phyloP scores from a whole-genome alignment of 225 moss, liverwort and hornwort species.

The Asterella californica region DNA sequence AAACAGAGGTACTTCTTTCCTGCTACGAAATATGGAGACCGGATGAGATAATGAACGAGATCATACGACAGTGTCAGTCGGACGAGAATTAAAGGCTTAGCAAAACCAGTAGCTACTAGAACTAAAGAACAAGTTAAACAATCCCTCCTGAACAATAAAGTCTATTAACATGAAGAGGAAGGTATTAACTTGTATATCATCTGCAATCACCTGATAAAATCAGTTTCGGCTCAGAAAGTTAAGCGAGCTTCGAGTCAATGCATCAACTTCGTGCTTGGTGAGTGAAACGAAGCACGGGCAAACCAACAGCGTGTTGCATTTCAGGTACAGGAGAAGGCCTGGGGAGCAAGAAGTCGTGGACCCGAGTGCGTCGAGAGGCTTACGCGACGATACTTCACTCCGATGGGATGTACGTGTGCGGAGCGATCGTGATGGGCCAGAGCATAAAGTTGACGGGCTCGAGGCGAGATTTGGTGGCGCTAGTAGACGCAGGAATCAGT shows the following conservation, averaged over 20 bases:
- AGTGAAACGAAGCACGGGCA: background rate
- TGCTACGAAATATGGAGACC: no score
- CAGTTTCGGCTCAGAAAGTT: no score
- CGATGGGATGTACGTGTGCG: constrained; percentile 57
- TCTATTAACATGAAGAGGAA: no score
- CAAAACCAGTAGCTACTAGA: no score
- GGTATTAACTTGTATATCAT: no score
- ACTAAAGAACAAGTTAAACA: no score
- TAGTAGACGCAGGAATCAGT: constrained; percentile 61
- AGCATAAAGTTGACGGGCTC: constrained; percentile 68
- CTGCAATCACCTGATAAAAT: background rate
- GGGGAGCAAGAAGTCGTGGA: constrained; percentile 15
- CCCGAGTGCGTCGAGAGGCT: constrained; percentile 50
- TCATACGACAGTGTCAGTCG: background rate
- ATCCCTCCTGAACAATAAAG: no score
- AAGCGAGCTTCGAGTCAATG: background rate
- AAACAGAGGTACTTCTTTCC: background rate
- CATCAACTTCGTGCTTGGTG: background rate
- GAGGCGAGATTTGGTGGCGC: constrained; percentile 55
- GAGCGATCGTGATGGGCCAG: constrained; percentile 67
- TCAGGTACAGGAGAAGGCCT: constrained; percentile 17
- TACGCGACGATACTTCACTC: constrained; percentile 82
- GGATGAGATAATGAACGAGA: background rate
- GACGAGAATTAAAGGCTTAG: no score
- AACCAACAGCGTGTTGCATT: background rate